phyloP scores from a whole-genome alignment of 2,329 filamentous ascomycete species.

The Monosporascus sp. region DNA sequence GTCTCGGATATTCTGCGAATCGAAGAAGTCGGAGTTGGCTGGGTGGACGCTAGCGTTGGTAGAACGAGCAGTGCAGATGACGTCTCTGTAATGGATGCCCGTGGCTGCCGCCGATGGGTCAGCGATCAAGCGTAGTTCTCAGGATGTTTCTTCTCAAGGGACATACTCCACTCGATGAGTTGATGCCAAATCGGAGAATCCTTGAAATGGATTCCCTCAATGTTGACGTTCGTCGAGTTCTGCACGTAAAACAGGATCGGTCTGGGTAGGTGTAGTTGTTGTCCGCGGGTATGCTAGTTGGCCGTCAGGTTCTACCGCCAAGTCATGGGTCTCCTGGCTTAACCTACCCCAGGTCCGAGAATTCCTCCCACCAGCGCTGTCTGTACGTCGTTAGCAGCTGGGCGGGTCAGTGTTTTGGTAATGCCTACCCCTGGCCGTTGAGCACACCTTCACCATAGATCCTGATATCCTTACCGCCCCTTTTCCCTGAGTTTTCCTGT shows the following conservation, averaged over 20 bases:
- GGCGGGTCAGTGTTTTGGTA: no score
- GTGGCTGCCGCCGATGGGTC: constrained; percentile 18
- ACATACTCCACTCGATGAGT: constrained; percentile 48
- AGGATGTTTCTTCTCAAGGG: no score
- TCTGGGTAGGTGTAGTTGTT: constrained; percentile 49
- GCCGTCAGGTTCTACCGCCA: no score
- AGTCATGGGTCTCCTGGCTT: no score
- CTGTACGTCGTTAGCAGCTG: no score
- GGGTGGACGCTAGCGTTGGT: constrained; percentile 39
- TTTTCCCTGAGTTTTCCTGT: constrained; percentile 58
- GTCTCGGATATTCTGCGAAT: constrained; percentile 52
- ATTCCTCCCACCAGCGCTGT: constrained; percentile 38
- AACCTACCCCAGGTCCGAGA: constrained; percentile 32
- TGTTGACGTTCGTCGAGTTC: constrained; percentile 52
- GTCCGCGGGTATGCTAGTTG: constrained; percentile 32
- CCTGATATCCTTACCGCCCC: constrained; percentile 56
- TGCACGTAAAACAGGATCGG: constrained; percentile 58
- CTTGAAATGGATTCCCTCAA: constrained; percentile 54
- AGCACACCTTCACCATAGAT: constrained; percentile 53
- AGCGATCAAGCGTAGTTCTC: no score
- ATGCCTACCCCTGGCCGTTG: constrained; percentile 43
- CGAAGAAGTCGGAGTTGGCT: constrained; percentile 60
- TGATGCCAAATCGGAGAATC: constrained; percentile 61
- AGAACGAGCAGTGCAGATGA: constrained; percentile 52
- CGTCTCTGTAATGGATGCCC: constrained; percentile 48